phyloP scores from a whole-genome alignment of 2,329 filamentous ascomycete genomes.

The Claviceps sp. region DNA sequence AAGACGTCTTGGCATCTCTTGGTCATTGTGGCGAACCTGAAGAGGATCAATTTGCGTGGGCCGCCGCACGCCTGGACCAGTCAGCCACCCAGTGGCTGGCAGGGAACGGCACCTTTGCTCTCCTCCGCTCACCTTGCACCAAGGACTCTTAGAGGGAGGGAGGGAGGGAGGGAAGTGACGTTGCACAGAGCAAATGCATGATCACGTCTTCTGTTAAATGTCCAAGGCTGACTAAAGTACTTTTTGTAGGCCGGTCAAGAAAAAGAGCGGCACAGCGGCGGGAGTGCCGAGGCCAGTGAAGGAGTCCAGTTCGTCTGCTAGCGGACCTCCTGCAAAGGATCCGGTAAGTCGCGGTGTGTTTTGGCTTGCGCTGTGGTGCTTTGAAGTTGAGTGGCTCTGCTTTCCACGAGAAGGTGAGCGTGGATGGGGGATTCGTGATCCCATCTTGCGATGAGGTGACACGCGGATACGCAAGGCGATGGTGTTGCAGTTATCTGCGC shows the following conservation, averaged over 20 bases:
- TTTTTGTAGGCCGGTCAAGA: slow-evolving; percentile 53
- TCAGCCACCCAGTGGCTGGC: not conserved
- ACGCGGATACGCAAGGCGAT: too few relatives aligned
- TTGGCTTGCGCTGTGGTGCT: not conserved
- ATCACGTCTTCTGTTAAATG: not conserved
- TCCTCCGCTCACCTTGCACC: not conserved
- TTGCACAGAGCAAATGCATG: not conserved
- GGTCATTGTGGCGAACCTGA: too few relatives aligned
- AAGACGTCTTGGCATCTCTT: too few relatives aligned
- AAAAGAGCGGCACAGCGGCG: slow-evolving; percentile 54
- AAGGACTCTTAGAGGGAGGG: not conserved
- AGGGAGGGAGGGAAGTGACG: not conserved
- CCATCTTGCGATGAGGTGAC: not conserved
- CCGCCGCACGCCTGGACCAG: not conserved
- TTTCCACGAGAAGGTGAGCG: not conserved
- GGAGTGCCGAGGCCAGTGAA: slow-evolving; percentile 53
- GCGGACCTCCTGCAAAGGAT: slow-evolving; percentile 38
- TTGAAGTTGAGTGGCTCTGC: not conserved
- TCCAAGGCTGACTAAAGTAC: not conserved
- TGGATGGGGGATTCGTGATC: not conserved
- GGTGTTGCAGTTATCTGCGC: too few relatives aligned
- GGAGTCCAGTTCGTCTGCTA: slow-evolving; percentile 47
- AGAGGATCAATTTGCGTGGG: too few relatives aligned
- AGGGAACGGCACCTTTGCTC: not conserved
- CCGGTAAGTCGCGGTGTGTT: slow-evolving; percentile 32